Evolutionary conservation across 768 basidiomycete species (phyloP).

Genomic region (Lactarius tabidus): DNA sequence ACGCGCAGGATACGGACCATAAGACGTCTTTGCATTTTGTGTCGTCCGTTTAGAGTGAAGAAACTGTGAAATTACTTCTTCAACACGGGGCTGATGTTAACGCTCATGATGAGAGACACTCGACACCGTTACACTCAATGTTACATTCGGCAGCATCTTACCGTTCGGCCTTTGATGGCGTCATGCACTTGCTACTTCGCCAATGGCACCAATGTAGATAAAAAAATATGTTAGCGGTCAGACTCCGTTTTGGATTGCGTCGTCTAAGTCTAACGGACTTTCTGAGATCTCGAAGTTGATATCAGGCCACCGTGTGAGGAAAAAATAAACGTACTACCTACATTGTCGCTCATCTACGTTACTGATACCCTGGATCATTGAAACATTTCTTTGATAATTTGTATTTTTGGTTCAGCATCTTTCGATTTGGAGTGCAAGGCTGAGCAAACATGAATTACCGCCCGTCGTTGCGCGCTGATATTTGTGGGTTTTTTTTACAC

Average conservation of each 20-base stretch:
- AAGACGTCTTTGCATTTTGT: no score
- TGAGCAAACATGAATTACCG: no score
- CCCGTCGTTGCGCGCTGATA: no score
- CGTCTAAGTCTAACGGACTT: conserved; percentile 33
- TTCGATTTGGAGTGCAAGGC: no score
- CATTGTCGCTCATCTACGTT: background rate
- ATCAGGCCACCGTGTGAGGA: background rate
- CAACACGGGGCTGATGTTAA: background rate
- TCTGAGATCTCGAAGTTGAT: background rate
- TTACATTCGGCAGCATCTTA: background rate
- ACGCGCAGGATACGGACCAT: no score
- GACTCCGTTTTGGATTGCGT: background rate
- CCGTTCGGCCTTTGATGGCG: background rate
- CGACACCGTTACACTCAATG: background rate
- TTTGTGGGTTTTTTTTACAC: no score
- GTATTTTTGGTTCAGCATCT: no score
- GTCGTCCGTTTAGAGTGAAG: background rate
- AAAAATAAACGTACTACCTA: background rate
- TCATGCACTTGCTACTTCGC: background rate
- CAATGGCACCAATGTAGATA: background rate
- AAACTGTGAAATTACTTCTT: background rate
- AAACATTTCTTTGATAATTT: no score
- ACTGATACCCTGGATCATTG: no score
- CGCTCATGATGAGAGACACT: background rate
- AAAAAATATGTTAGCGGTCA: background rate